Evolutionary conservation across 257 asterid genomes (phyloP).

Genomic region (Rauvolfia tetraphylla): DNA sequence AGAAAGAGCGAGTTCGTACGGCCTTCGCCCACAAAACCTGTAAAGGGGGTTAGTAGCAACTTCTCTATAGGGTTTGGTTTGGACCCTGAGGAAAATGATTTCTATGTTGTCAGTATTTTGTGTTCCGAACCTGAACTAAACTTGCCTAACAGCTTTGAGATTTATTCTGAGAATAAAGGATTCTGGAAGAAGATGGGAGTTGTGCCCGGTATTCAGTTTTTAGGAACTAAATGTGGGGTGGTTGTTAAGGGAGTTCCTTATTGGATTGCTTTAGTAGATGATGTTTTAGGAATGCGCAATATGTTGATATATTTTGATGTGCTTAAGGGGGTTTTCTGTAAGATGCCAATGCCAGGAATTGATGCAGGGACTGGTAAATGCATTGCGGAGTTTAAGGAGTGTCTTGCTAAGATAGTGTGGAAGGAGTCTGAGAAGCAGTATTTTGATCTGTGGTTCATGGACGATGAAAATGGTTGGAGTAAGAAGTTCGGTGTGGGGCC

Average conservation of each 20-base stretch:
- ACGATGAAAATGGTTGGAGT: slow-evolving; percentile 19
- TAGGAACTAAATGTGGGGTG: background rate
- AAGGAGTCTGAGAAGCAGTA: background rate
- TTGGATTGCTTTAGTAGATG: slow-evolving; percentile 4
- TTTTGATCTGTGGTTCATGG: slow-evolving; percentile 18
- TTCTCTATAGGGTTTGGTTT: slow-evolving; percentile 4
- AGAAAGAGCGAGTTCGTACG: background rate
- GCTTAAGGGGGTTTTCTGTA: background rate
- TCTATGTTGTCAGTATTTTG: background rate
- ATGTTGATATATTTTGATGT: background rate
- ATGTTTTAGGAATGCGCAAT: background rate
- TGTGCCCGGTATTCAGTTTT: background rate
- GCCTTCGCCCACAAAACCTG: background rate
- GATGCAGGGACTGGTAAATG: background rate
- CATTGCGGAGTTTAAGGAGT: slow-evolving; percentile 10
- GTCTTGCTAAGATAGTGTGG: slow-evolving; percentile 8
- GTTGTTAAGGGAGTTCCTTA: slow-evolving; percentile 16
- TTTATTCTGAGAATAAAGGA: background rate
- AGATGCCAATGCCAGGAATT: background rate
- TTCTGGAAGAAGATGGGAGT: background rate
- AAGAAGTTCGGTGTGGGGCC: slow-evolving; percentile 13
- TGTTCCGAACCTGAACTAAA: background rate
- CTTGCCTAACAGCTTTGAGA: background rate
- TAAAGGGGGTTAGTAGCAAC: too few species aligned
- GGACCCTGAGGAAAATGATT: background rate